Conservation (phyloP, 352 stramenopile species). For the Phytophthora tentaculata region DNA sequence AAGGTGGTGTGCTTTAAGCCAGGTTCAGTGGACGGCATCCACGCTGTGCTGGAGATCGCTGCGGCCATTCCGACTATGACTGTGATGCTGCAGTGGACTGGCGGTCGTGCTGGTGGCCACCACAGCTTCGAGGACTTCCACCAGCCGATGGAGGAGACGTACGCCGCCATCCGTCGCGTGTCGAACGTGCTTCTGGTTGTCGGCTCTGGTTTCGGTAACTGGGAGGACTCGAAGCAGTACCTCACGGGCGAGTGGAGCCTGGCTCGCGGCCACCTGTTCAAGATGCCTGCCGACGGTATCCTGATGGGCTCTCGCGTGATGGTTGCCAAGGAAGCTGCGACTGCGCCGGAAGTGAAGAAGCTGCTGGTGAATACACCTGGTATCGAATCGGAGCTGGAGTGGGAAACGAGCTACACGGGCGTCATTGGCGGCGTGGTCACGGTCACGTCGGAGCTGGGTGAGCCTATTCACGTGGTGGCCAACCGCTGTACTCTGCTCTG, state of each 20-base stretch:
- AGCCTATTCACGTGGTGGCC: conserved; percentile 87
- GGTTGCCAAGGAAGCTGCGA: conserved; percentile 89
- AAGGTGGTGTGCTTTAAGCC: conserved; percentile 87
- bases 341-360: conserved; percentile 83
- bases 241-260: conserved; percentile 87
- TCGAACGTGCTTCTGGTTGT: conserved; percentile 87
- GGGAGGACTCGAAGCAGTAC: conserved; percentile 81
- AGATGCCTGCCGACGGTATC: conserved; percentile 87
- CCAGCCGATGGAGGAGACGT: conserved; percentile 70
- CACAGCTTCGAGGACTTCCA: conserved; percentile 92
- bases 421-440: conserved; percentile 79
- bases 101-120: conserved; percentile 83
- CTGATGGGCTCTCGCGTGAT: conserved; percentile 87
- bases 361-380: conserved; percentile 82
- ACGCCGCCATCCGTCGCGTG: conserved; percentile 77
- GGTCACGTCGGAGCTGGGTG: conserved; percentile 84
- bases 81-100: conserved; percentile 91
- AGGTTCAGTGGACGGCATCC: conserved; percentile 78
- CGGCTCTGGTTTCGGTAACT: conserved; percentile 89
- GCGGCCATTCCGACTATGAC: conserved; percentile 62
- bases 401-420: conserved; percentile 82
- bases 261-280: conserved; percentile 46
- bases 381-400: conserved; percentile 76
- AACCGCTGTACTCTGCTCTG: conserved; percentile 81
- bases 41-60: conserved; percentile 82